Conservation (phyloP, 768 basidiomycete species). For the Rhodotorula diobovata region DNA sequence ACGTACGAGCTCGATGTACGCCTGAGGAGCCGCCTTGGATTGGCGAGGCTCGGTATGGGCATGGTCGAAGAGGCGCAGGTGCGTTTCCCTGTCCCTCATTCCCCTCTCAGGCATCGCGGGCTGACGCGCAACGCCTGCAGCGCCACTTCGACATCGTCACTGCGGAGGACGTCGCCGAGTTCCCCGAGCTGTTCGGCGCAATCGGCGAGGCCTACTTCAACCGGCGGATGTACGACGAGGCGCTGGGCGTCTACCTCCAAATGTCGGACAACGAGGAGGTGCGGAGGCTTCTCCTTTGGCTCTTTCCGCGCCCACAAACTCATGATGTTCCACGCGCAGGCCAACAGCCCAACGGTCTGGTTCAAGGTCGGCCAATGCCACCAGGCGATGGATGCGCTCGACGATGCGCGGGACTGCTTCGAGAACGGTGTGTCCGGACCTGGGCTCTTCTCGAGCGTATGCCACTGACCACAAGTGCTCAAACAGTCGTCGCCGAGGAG, state of each 20-base stretch:
- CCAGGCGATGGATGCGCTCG: slow-evolving; percentile 66
- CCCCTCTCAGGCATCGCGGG: not conserved
- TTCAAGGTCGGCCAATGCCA: slow-evolving; percentile 78
- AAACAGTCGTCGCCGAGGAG: slow-evolving; percentile 66
- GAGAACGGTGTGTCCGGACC: slow-evolving; percentile 57
- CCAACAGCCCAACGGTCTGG: slow-evolving; percentile 41
- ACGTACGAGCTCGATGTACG: slow-evolving; percentile 64
- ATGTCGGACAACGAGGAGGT: slow-evolving; percentile 72
- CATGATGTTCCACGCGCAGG: slow-evolving; percentile 22
- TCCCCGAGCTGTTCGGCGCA: slow-evolving; percentile 71
- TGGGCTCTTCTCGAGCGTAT: not conserved
- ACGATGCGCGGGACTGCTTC: slow-evolving; percentile 75
- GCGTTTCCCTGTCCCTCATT: slow-evolving; percentile 25
- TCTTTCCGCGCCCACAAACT: not conserved
- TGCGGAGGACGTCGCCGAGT: slow-evolving; percentile 66
- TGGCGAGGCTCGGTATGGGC: slow-evolving; percentile 74
- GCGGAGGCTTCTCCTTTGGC: slow-evolving; percentile 40
- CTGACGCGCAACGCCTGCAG: slow-evolving; percentile 49
- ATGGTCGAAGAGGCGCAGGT: slow-evolving; percentile 79
- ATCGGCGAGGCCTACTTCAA: slow-evolving; percentile 82
- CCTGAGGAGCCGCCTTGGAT: slow-evolving; percentile 73
- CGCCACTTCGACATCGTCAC: slow-evolving; percentile 71
- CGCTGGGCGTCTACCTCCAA: slow-evolving; percentile 71
- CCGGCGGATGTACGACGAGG: slow-evolving; percentile 68
- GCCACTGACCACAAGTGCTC: not conserved